Conservation (phyloP, 176 grass and related monocot species). For the Oryza brachyantha region DNA sequence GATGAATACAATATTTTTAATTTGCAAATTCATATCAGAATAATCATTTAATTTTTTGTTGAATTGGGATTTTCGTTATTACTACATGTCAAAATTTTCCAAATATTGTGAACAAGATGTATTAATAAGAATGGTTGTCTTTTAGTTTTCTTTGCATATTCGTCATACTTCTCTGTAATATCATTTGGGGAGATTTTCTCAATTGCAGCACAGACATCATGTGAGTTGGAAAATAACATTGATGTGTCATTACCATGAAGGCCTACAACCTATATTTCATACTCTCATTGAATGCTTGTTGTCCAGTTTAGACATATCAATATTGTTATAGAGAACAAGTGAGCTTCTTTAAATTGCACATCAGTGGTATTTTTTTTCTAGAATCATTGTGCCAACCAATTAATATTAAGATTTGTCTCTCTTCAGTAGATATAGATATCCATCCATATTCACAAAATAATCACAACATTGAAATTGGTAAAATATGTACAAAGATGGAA, state of each 20-base stretch:
- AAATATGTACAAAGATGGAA: neutral
- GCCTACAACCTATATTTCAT: neutral
- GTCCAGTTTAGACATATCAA: neutral
- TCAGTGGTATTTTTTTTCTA: neutral
- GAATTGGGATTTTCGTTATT: too few species aligned
- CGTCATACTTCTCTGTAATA: too few species aligned
- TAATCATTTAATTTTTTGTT: too few species aligned
- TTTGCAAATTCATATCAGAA: neutral
- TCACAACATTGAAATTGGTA: neutral
- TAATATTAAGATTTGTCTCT: neutral
- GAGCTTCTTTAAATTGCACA: neutral
- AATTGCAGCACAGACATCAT: too few species aligned
- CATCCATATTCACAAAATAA: neutral
- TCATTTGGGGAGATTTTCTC: too few species aligned
- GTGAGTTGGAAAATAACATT: neutral
- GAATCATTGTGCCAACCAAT: neutral
- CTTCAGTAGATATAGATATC: neutral
- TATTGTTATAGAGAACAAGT: neutral
- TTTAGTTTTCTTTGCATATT: too few species aligned
- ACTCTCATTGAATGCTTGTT: neutral
- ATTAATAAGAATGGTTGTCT: too few species aligned
- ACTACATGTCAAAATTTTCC: too few species aligned
- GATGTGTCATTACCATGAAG: neutral
- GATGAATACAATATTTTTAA: too few species aligned
- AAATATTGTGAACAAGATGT: too few species aligned